Evolutionary conservation across 2,329 filamentous ascomycete species (phyloP).

Genomic region (Tothia fuscella): DNA sequence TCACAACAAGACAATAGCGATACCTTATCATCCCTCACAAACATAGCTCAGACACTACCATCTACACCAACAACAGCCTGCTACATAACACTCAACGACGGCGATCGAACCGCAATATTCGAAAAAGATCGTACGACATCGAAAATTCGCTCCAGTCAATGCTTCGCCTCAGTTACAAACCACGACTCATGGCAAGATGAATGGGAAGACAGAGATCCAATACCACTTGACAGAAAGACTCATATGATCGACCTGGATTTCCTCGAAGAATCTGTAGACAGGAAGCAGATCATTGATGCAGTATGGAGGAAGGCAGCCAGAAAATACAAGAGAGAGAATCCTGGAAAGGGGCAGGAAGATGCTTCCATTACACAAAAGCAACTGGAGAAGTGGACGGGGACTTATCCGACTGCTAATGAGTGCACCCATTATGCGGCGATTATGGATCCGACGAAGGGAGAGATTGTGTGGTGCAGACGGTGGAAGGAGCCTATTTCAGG

Average conservation of each 20-base stretch:
- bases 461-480: constrained; percentile 32
- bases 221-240: constrained; percentile 15
- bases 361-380: constrained; percentile 22
- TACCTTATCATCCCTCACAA: constrained; percentile 14
- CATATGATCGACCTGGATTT: no score
- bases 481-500: constrained; percentile 2
- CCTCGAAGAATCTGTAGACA: constrained; percentile 23
- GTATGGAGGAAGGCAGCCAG: constrained; percentile 18
- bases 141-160: constrained; percentile 30
- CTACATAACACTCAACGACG: constrained; percentile 45
- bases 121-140: constrained; percentile 44
- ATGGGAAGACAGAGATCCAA: constrained; percentile 11
- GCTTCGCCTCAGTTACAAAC: constrained; percentile 47
- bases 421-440: constrained; percentile 46
- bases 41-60: constrained; percentile 25
- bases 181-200: constrained; percentile 33
- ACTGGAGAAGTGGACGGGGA: constrained; percentile 37
- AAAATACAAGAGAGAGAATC: not conserved
- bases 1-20: constrained; percentile 6
- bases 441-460: constrained; percentile 41
- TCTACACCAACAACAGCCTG: constrained; percentile 38
- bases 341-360: constrained; percentile 15
- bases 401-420: constrained; percentile 44
- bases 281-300: constrained; percentile 20
- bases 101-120: constrained; percentile 34